A percentile compares a stretch with the other conserved stretches of the same genome.
phyloP scores from a whole-genome alignment of 129 eudicot species.

The Centaurea solstitialis region DNA sequence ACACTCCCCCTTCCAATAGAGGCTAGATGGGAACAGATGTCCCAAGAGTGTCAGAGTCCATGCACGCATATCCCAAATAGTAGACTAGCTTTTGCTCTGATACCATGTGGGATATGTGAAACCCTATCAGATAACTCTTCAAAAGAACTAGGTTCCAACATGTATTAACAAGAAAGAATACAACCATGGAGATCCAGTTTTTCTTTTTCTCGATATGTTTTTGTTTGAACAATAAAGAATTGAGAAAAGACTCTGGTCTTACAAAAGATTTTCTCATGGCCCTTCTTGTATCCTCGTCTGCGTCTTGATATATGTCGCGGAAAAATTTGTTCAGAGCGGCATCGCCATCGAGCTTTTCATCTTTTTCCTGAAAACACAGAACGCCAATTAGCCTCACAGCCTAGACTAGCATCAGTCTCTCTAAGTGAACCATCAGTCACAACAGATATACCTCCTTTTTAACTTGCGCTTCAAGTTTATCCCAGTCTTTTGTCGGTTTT shows the following conservation, averaged over 20 bases:
- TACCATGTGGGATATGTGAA: too few species aligned
- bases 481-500: conserved; percentile 79
- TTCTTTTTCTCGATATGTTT: neutral
- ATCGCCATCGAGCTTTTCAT: conserved; percentile 96
- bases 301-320: conserved; percentile 75
- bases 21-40: too few species aligned
- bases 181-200: neutral
- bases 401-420: neutral
- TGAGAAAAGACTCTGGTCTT: conserved; percentile 29
- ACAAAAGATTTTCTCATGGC: conserved; percentile 99
- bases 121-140: too few species aligned
- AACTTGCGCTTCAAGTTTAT: conserved; percentile 91
- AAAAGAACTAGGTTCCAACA: too few species aligned
- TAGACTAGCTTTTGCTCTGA: too few species aligned
- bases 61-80: too few species aligned
- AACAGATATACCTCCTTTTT: conserved; percentile 73
- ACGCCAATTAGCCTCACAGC: neutral
- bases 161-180: too few species aligned
- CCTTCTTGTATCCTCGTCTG: conserved; percentile 88
- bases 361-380: conserved; percentile 76
- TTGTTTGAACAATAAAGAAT: neutral
- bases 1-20: too few species aligned
- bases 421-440: neutral
- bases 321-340: conserved; percentile 96
- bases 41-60: too few species aligned